A percentile compares a stretch with the other conserved stretches of the same genome.
Evolutionary conservation across 768 basidiomycete genomes (phyloP).

Genomic region (Termitomyces sp.): DNA sequence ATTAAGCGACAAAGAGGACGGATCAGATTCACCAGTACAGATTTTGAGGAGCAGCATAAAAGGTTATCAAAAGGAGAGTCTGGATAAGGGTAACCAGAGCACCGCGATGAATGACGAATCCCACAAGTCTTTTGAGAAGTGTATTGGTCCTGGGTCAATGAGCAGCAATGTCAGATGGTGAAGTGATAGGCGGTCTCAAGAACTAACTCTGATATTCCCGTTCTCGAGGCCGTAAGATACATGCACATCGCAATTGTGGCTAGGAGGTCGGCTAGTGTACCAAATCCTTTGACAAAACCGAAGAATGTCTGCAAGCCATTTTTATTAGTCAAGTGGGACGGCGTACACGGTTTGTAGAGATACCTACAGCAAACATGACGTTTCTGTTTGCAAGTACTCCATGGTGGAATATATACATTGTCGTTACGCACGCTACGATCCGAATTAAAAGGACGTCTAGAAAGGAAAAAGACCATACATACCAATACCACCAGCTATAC

Average conservation of each 20-base stretch:
- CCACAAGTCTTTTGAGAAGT: constrained; percentile 35
- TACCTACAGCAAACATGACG: constrained; percentile 24
- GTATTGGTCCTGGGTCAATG: constrained; percentile 30
- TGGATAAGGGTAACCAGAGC: constrained; percentile 42
- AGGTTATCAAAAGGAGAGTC: constrained; percentile 34
- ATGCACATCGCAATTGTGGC: constrained; percentile 43
- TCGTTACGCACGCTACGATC: constrained; percentile 25
- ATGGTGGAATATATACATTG: constrained; percentile 34
- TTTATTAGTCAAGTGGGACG: background rate
- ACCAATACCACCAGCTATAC: constrained; percentile 26
- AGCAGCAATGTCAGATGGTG: too few relatives aligned
- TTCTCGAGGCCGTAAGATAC: constrained; percentile 31
- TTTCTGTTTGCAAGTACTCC: constrained; percentile 28
- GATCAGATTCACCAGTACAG: constrained; percentile 31
- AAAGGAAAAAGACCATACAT: constrained; percentile 1
- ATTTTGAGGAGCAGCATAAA: constrained; percentile 31
- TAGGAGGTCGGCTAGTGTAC: constrained; percentile 37
- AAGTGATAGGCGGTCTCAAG: too few relatives aligned
- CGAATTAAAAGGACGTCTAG: background rate
- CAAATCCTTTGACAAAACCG: constrained; percentile 41
- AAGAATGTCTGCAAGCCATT: constrained; percentile 32
- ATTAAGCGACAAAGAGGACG: background rate
- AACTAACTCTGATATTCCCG: constrained; percentile 33
- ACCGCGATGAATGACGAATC: constrained; percentile 39
- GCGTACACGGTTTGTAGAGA: background rate